Conservation (phyloP, 257 asterid genomes). For the Fraxinus americana region DNA sequence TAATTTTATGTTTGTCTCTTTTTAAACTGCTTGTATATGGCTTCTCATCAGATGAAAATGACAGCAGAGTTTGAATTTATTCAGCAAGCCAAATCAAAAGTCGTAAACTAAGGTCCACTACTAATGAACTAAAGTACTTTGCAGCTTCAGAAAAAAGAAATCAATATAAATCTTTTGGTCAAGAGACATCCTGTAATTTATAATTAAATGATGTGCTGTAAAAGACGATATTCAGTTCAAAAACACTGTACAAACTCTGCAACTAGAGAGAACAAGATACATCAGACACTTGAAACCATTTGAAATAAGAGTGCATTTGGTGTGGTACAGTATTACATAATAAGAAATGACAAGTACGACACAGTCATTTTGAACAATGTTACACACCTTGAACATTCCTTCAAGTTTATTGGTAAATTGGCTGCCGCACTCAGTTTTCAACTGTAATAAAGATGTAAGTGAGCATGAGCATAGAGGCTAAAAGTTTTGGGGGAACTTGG, state of each 20-base stretch:
- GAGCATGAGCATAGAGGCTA: conserved; percentile 18
- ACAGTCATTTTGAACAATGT: conserved; percentile 15
- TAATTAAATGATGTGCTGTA: neutral
- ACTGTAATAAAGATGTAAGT: conserved; percentile 52
- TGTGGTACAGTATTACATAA: neutral
- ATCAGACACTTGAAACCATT: conserved; percentile 4
- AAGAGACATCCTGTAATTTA: neutral
- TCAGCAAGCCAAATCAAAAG: neutral
- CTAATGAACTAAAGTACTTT: neutral
- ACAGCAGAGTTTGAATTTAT: neutral
- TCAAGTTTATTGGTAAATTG: conserved; percentile 97
- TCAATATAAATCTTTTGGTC: neutral
- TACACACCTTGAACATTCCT: conserved; percentile 92
- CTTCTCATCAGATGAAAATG: neutral
- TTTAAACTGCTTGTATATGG: neutral
- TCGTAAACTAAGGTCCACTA: neutral
- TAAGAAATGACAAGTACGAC: conserved; percentile 7
- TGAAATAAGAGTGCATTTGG: neutral
- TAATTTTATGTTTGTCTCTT: neutral
- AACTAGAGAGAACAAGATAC: conserved; percentile 2
- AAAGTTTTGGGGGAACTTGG: conserved; percentile 24
- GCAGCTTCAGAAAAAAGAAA: neutral
- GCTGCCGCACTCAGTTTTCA: conserved; percentile 98
- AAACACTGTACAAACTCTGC: neutral
- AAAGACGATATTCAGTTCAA: conserved; percentile 13